Base-by-base conservation (phyloP, 257 asterid species). In the Knoxia roxburghii region DNA sequence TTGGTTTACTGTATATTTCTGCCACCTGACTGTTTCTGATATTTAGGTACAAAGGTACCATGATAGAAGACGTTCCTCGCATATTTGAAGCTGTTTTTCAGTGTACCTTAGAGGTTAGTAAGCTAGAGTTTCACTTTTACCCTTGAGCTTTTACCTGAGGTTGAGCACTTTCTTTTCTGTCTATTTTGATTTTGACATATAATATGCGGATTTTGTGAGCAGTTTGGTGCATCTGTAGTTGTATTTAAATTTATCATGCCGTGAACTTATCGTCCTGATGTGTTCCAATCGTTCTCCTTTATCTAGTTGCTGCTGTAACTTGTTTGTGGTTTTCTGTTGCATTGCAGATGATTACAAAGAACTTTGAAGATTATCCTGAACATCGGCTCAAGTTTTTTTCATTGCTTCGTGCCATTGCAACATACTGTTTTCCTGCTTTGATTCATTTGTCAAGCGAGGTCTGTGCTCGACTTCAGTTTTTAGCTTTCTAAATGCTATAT, bases 291-390 rank as follows among this genome's bases (percentile, higher is more conserved):
- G 8, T 12, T 2, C 32, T 32, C 23, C 49, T n/a, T 0, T 65
- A 52, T 14, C 13, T 51, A 32, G 13, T 50, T 5, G 70, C 32
- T 39, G 21, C 24, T 66, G 24, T 21, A 6, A 2, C 9, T 66
- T 26, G 4, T 60, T 60, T 67, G 11, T 41, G 5, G 17, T 63
- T 57, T 13, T 24, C 64, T 35, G 43, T 37, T 69, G 45, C 39
- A 49, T 58, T 72, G 61, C 91, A 94, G 99, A 94, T 94, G 99
- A 94, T 94, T 62, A 94, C 99, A 0, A 88, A 87, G 78, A 94
- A 94, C 70, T 94, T 94, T 69, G 99, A 94, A 78, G 99, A 94
- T 79, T 94, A 94, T 83, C 99, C 99, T 1, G 99, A 94, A 83
- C 98, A 94, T 68, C 87, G 99, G 60, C 98, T 94, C 67, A 94